These are phyloP conservation scores for Gentiana dahurica DNA, from an alignment of 257 asterid genomes.

Conservation along the genomic window DNA sequence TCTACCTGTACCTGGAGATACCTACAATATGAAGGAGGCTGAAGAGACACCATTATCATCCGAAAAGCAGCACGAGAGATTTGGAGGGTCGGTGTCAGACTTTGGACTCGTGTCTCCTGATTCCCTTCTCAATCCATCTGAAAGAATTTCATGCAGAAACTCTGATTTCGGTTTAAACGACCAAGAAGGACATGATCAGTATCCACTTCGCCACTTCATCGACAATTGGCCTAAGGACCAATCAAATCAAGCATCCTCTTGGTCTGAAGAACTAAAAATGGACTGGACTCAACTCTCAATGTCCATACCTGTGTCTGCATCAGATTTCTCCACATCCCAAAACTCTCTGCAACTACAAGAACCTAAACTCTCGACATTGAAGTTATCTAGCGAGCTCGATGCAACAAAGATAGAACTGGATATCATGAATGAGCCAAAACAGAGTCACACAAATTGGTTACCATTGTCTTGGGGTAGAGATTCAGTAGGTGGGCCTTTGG, in stretches of 20 bases:
- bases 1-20: slow-evolving; percentile 26
- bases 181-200: slow-evolving; percentile 31
- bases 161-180: slow-evolving; percentile 26
- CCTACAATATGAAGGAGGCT: slow-evolving; percentile 21
- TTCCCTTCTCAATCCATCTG: slow-evolving; percentile 54
- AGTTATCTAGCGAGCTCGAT: slow-evolving; percentile 44
- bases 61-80: slow-evolving; percentile 37
- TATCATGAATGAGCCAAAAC: slow-evolving; percentile 22
- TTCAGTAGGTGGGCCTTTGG: slow-evolving; percentile 76
- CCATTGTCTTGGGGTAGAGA: slow-evolving; percentile 57
- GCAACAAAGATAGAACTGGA: slow-evolving; percentile 57
- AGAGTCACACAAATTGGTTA: slow-evolving; percentile 44
- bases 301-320: slow-evolving; percentile 58
- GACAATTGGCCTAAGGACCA: slow-evolving; percentile 61
- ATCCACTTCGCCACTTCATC: slow-evolving; percentile 46
- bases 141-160: slow-evolving; percentile 37
- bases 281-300: slow-evolving; percentile 93
- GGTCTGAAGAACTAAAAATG: slow-evolving; percentile 54
- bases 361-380: slow-evolving; percentile 38
- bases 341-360: slow-evolving; percentile 42
- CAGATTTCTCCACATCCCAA: slow-evolving; percentile 50
- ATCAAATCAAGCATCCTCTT: slow-evolving; percentile 28
- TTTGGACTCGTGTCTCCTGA: slow-evolving; percentile 61
- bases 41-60: slow-evolving; percentile 27
- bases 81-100: slow-evolving; percentile 28